phyloP scores from a whole-genome alignment of 345 rosid species.

The Melaleuca alternifolia region DNA sequence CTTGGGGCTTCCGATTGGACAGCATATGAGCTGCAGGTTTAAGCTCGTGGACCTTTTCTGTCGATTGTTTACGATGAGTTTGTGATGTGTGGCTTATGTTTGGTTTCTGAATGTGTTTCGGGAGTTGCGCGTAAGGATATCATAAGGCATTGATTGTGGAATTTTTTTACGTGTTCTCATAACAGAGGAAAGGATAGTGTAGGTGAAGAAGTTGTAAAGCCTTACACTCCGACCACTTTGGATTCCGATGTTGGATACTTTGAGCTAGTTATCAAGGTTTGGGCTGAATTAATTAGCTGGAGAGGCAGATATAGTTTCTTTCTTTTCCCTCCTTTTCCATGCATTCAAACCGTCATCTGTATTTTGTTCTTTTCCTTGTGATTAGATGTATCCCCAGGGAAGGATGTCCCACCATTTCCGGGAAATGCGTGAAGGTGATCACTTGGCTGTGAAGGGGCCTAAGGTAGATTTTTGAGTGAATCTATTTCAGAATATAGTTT shows the following conservation, averaged over 20 bases:
- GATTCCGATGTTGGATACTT: constrained; percentile 50
- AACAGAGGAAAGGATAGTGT: constrained; percentile 39
- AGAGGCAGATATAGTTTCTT: background rate
- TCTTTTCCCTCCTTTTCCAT: background rate
- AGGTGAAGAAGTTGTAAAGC: constrained; percentile 32
- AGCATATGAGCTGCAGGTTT: constrained; percentile 49
- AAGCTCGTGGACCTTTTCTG: background rate
- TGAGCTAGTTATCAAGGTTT: constrained; percentile 47
- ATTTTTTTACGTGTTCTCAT: background rate
- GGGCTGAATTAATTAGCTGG: background rate
- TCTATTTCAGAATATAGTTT: background rate
- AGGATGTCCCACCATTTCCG: constrained; percentile 70
- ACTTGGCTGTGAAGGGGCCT: constrained; percentile 59
- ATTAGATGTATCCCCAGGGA: constrained; percentile 71
- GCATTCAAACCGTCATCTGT: background rate
- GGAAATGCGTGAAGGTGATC: constrained; percentile 47
- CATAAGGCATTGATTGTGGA: background rate
- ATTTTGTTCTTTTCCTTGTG: background rate
- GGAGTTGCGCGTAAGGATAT: background rate
- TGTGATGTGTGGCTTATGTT: background rate
- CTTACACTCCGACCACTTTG: constrained; percentile 49
- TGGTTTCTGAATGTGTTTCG: background rate
- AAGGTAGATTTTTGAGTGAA: constrained; percentile 23
- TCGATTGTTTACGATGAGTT: background rate
- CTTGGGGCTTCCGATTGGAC: constrained; percentile 46